phyloP scores from a whole-genome alignment of 2,329 filamentous ascomycete species.

The Diaporthe velutina region DNA sequence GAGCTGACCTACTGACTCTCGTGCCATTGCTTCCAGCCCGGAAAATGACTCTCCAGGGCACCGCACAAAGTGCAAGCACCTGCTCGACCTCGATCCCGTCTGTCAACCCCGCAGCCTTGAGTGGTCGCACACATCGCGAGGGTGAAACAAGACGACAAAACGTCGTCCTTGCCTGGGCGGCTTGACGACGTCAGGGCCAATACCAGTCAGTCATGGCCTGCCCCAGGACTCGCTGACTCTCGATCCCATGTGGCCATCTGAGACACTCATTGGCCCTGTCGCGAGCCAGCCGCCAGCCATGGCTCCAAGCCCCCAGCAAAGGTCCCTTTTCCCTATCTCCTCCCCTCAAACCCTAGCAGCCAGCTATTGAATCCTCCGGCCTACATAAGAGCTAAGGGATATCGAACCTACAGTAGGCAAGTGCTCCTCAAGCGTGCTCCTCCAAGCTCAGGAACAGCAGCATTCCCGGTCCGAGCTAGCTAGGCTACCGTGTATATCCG shows the following conservation, averaged over 20 bases:
- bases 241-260: constrained; percentile 46
- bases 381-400: constrained; percentile 6
- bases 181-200: constrained; percentile 19
- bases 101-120: constrained; percentile 12
- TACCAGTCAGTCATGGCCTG: constrained; percentile 1
- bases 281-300: constrained; percentile 33
- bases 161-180: not conserved
- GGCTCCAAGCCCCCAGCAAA: constrained; percentile 5
- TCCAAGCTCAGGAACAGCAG: constrained; percentile 5
- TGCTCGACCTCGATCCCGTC: not conserved
- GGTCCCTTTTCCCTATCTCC: not conserved
- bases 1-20: constrained; percentile 28
- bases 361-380: not conserved
- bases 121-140: constrained; percentile 8
- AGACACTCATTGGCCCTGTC: constrained; percentile 35
- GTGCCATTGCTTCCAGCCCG: not conserved
- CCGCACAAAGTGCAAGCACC: not conserved
- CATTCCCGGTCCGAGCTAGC: constrained; percentile 19
- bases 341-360: not conserved
- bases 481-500: constrained; percentile 6
- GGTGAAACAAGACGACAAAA: not conserved
- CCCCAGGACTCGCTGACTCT: constrained; percentile 42
- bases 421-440: constrained; percentile 4
- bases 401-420: constrained; percentile 14
- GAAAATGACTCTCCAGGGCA: constrained; percentile 23